Conservation (phyloP, 73 alveolate genomes). For the Paramecium bursaria region DNA sequence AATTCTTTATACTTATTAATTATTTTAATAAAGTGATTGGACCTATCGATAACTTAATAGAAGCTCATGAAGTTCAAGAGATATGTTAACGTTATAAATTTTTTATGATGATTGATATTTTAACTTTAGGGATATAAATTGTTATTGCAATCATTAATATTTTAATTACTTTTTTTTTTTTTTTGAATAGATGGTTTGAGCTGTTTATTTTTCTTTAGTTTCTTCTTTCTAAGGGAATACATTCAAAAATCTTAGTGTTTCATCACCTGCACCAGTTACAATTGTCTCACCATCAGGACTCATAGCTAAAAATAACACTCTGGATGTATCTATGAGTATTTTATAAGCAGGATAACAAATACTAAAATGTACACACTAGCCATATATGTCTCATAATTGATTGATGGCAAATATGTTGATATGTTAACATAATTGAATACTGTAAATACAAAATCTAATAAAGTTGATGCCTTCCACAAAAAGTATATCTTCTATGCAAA, state of each 20-base stretch:
- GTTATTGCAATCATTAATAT: no score
- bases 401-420: constrained; percentile 65
- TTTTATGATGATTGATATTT: no score
- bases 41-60: no score
- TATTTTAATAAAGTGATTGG: no score
- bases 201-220: no score
- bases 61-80: no score
- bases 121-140: no score
- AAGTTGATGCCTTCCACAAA: constrained; percentile 73
- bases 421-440: constrained; percentile 69
- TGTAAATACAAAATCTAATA: constrained; percentile 58
- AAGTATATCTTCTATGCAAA: constrained; percentile 53
- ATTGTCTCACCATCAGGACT: constrained; percentile 86
- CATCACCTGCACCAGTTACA: constrained; percentile 92
- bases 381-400: constrained; percentile 67
- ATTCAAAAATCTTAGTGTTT: constrained; percentile 83
- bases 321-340: no score
- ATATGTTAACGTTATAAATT: no score
- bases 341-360: constrained; percentile 68
- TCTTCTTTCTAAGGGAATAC: constrained; percentile 71
- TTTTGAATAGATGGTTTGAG: no score
- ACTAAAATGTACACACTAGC: constrained; percentile 74
- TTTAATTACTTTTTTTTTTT: no score
- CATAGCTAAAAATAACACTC: constrained; percentile 75
- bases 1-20: no score